Percentiles rank a stretch among this genome's conserved stretches.
Conservation (phyloP, 2,329 filamentous ascomycete species). For the Cadophora sp. region DNA sequence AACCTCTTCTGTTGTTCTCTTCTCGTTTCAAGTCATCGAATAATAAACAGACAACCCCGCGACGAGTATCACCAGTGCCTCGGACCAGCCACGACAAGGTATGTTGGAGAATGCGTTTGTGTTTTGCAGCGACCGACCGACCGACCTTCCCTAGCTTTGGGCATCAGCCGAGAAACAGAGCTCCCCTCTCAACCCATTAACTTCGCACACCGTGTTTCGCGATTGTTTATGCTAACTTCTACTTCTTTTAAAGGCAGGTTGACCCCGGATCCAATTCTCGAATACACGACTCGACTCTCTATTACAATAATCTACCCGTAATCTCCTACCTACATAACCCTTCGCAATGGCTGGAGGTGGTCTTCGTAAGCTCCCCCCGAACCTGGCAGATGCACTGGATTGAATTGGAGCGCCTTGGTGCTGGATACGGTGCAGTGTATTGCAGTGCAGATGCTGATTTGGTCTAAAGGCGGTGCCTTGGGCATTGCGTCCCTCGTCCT, state of each 20-base stretch:
- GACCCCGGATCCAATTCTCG: slow-evolving; percentile 5
- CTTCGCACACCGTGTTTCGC: slow-evolving; percentile 22
- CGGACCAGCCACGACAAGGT: slow-evolving; percentile 21
- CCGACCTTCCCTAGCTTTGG: slow-evolving; percentile 2
- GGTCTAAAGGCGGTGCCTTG: slow-evolving; percentile 58
- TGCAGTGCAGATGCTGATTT: slow-evolving; percentile 12
- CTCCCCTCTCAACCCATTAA: background rate
- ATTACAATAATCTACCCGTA: background rate
- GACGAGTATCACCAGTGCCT: slow-evolving; percentile 20
- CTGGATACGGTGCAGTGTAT: background rate
- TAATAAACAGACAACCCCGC: slow-evolving; percentile 11
- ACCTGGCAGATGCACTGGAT: background rate
- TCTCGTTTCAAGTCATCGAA: slow-evolving; percentile 2
- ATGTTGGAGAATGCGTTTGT: slow-evolving; percentile 18
- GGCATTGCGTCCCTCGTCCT: slow-evolving; percentile 65
- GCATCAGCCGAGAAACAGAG: background rate
- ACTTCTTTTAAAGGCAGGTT: slow-evolving; percentile 9
- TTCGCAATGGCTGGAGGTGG: slow-evolving; percentile 26
- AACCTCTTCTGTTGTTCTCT: background rate
- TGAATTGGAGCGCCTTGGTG: background rate
- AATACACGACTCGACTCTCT: slow-evolving; percentile 8
- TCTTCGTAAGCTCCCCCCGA: slow-evolving; percentile 23
- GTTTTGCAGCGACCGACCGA: background rate
- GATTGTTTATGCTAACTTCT: slow-evolving; percentile 25
- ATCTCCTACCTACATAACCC: slow-evolving; percentile 10